A percentile compares a stretch with the other conserved stretches of the same genome.
Evolutionary conservation across 225 moss, liverwort and hornwort genomes (phyloP).

Genomic region (Takakia lepidozioides): DNA sequence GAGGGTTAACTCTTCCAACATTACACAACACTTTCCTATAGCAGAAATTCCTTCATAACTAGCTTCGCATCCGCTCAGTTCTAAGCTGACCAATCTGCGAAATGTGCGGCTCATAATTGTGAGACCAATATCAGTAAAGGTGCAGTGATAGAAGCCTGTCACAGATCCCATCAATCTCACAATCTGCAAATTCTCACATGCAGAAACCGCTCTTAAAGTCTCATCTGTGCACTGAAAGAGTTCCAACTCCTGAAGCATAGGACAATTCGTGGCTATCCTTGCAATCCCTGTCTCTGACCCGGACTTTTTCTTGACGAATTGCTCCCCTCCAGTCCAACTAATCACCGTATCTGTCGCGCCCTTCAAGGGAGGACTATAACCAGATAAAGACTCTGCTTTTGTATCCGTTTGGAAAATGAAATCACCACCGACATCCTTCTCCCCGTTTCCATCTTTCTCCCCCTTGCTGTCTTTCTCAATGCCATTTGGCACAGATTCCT

Average conservation of each 20-base stretch:
- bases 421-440: neutral
- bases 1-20: slow-evolving; percentile 83
- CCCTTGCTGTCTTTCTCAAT: neutral
- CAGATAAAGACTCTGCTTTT: neutral
- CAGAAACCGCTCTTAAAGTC: slow-evolving; percentile 66
- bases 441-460: neutral
- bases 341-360: neutral
- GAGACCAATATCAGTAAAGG: slow-evolving; percentile 89
- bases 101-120: slow-evolving; percentile 86
- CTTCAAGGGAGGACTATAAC: neutral
- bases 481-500: slow-evolving; percentile 27
- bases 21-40: slow-evolving; percentile 80
- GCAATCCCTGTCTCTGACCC: slow-evolving; percentile 47
- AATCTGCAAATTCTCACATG: slow-evolving; percentile 74
- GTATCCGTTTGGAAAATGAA: neutral
- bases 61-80: slow-evolving; percentile 87
- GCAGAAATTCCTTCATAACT: slow-evolving; percentile 91
- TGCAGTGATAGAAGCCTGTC: slow-evolving; percentile 67
- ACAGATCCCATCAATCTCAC: slow-evolving; percentile 75
- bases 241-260: slow-evolving; percentile 73
- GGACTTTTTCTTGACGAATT: slow-evolving; percentile 5
- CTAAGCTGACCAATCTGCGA: slow-evolving; percentile 71
- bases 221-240: slow-evolving; percentile 94
- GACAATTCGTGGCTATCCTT: slow-evolving; percentile 66
- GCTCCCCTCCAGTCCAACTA: slow-evolving; percentile 10